Evolutionary conservation across 192 early-diverging fungal species (phyloP), one percentile per base, ranked within the genome.

Genomic region (Entomortierella chlamydospora): DNA sequence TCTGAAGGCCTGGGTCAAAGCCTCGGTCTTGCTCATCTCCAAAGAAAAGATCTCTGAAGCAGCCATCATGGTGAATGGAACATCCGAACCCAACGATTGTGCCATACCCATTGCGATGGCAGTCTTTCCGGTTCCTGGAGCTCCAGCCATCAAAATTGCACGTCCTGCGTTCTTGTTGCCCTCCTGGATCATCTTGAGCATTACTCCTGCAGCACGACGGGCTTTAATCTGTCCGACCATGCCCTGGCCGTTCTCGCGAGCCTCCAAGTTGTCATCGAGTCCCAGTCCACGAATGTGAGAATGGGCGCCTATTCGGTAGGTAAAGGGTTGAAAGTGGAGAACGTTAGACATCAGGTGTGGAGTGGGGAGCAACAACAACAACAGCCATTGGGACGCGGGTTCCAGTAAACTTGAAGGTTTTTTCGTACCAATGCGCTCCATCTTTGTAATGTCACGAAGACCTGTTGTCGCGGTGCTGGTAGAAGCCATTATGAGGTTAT

Each of bases 51-150:
- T 96, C 81, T 99, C 98, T 0, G 98, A 99, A 6, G 95, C 94
- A 3, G 97, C 95, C 65, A 99, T 83, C 91, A 97, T 96, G 25
- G 97, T 99, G 68, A 99, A 99, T 3, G 98, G 98, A 5, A 98
- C 96, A 52, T 98, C 98, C 1, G 88, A 74, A 30, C 98, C 98
- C 4, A 99, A 88, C 22, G 96, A 94, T 81, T 94, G 96, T 33
- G 96, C 94, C 93, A 97, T 97, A 89, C 95, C 98, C 97, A 98
- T 98, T 12, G 98, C 98, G 82, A 99, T 98, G 31, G 98, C 98
- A 1, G 98, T 99, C 88, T 99, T 99, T 73, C 98, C 98, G 6
- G 98, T 98, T 50, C 95, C 96, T 6, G 98, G 98, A n/a, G 96
- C 93, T 22, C 98, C 98, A 29, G 98, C 98, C 93, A 99, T 98